Evolutionary conservation across 2,329 filamentous ascomycete species (phyloP).

Genomic region (Saccharata proteae): DNA sequence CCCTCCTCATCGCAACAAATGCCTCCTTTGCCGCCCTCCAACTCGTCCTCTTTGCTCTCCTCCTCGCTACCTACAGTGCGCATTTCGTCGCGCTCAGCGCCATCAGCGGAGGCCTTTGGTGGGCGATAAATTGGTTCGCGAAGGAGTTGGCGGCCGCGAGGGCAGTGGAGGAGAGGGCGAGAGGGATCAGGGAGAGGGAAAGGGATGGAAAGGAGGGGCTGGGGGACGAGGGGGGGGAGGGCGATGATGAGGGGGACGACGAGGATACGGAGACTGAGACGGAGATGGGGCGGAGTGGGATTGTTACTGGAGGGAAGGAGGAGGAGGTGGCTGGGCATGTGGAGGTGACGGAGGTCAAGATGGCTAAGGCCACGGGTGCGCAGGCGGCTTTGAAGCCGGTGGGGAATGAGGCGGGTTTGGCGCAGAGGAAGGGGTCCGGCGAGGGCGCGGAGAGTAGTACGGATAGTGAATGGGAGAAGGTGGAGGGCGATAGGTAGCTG

Average conservation of each 20-base stretch:
- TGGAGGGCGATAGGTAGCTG: slow-evolving; percentile 42
- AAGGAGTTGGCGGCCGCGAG: slow-evolving; percentile 43
- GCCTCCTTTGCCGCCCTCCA: slow-evolving; percentile 78
- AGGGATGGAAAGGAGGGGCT: slow-evolving; percentile 19
- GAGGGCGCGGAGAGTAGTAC: slow-evolving; percentile 56
- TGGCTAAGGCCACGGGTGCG: slow-evolving; percentile 21
- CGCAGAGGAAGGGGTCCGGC: slow-evolving; percentile 33
- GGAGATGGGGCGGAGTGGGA: slow-evolving; percentile 23
- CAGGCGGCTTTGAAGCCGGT: slow-evolving; percentile 18
- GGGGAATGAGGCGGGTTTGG: slow-evolving; percentile 26
- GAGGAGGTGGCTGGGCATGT: slow-evolving; percentile 14
- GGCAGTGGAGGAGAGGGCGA: slow-evolving; percentile 37
- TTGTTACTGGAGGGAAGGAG: slow-evolving; percentile 5
- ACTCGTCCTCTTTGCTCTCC: slow-evolving; percentile 59
- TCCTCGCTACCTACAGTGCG: slow-evolving; percentile 71
- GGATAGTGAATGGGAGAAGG: slow-evolving; percentile 96
- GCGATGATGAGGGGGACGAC: slow-evolving; percentile 30
- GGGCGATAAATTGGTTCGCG: slow-evolving; percentile 94
- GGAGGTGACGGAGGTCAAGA: slow-evolving; percentile 12
- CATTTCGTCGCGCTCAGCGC: slow-evolving; percentile 77
- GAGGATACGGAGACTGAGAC: slow-evolving; percentile 35
- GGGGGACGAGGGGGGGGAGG: slow-evolving; percentile 17
- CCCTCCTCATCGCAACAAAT: slow-evolving; percentile 82
- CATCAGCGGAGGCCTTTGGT: slow-evolving; percentile 76
- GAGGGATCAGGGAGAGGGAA: slow-evolving; percentile 29